phyloP scores from a whole-genome alignment of 2,329 filamentous ascomycete genomes.

The Neonectria punicea region DNA sequence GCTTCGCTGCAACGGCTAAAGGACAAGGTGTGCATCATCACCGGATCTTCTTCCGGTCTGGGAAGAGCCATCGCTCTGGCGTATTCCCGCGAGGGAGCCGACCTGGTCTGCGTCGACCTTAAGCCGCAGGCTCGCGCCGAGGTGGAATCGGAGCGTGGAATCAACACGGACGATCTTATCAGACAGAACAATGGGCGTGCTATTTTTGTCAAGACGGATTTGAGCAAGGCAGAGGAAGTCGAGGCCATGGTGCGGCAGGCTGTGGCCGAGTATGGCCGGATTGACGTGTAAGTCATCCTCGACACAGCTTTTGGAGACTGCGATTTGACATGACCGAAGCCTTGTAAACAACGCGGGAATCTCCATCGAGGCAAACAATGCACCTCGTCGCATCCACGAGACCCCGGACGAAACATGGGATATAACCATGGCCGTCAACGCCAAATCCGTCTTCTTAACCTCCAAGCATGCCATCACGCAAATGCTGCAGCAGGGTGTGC shows the following conservation, averaged over 20 bases:
- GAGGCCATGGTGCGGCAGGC: conserved; percentile 48
- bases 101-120: conserved; percentile 56
- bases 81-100: conserved; percentile 55
- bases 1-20: conserved; percentile 19
- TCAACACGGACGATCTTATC: conserved; percentile 49
- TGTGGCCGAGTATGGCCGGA: conserved; percentile 32
- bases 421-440: conserved; percentile 50
- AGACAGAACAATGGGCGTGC: conserved; percentile 45
- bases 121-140: conserved; percentile 39
- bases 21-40: conserved; percentile 53
- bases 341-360: conserved; percentile 59
- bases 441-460: conserved; percentile 51
- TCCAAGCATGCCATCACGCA: conserved; percentile 59
- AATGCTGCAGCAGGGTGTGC: conserved; percentile 60
- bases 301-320: not conserved
- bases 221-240: conserved; percentile 50
- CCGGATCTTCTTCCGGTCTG: conserved; percentile 58
- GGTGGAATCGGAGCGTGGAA: conserved; percentile 43
- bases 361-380: conserved; percentile 44
- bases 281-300: conserved; percentile 46
- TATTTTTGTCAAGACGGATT: conserved; percentile 57
- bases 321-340: conserved; percentile 33
- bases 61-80: conserved; percentile 58
- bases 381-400: conserved; percentile 55
- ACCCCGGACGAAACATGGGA: conserved; percentile 59